phyloP scores from a whole-genome alignment of 805 yeast species.

The Ogataea zsoltii region DNA sequence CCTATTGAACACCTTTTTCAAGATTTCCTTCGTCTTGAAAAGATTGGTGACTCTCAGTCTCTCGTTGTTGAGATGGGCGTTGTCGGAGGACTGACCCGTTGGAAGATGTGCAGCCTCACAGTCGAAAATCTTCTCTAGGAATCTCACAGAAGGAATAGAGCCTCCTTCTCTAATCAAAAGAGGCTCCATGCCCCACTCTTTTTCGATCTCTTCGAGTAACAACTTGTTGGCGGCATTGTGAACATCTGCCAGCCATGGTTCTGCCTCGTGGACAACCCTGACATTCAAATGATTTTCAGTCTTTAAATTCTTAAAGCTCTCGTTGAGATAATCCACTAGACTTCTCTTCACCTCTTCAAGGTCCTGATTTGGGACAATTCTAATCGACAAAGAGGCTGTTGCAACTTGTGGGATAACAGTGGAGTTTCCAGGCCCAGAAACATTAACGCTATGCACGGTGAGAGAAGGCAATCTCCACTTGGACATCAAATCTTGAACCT shows the following conservation, averaged over 20 bases:
- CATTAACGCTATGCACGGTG: constrained; percentile 79
- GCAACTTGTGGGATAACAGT: constrained; percentile 89
- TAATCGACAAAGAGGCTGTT: constrained; percentile 71
- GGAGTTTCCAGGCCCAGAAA: constrained; percentile 86
- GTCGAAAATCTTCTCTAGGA: constrained; percentile 73
- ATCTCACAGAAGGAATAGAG: constrained; percentile 87
- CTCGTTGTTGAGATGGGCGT: constrained; percentile 91
- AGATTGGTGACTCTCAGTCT: constrained; percentile 76
- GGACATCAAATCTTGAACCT: constrained; percentile 57
- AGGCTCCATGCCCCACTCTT: constrained; percentile 82
- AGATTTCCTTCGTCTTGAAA: constrained; percentile 67
- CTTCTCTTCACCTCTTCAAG: constrained; percentile 54
- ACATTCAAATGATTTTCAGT: constrained; percentile 65
- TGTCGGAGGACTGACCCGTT: constrained; percentile 93
- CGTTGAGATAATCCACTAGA: constrained; percentile 47
- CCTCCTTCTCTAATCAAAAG: constrained; percentile 94
- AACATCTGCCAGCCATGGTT: constrained; percentile 95
- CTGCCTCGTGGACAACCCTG: constrained; percentile 78
- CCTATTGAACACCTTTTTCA: constrained; percentile 52
- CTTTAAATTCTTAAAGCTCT: constrained; percentile 48
- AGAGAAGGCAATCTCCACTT: constrained; percentile 92
- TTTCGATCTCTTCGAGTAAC: constrained; percentile 57
- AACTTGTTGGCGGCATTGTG: constrained; percentile 70
- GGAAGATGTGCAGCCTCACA: constrained; percentile 97
- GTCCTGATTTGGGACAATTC: constrained; percentile 89